These are phyloP conservation scores for Chrysanthemum lavandulifolium DNA, from an alignment of 129 eudicot species.

Conservation along the genomic window DNA sequence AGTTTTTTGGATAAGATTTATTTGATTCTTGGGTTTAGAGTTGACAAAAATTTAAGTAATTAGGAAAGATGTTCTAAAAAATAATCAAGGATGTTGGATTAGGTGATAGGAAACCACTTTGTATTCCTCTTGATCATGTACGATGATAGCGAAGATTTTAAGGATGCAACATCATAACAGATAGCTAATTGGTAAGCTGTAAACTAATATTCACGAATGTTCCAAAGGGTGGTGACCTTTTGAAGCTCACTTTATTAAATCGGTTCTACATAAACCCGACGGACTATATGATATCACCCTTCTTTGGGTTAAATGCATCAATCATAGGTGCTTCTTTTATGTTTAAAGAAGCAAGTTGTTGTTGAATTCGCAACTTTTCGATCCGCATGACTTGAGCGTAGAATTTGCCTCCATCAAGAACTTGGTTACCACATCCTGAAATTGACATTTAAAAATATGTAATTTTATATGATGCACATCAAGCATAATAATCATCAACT, in stretches of 20 bases:
- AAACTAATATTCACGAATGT: no score
- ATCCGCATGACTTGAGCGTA: constrained; percentile 86
- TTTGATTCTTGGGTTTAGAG: background rate
- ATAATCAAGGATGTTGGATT: no score
- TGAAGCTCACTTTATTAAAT: no score
- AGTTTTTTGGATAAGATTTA: background rate
- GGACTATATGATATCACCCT: constrained; percentile 47
- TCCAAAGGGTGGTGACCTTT: no score
- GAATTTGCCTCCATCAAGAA: constrained; percentile 85
- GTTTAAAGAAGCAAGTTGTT: constrained; percentile 78
- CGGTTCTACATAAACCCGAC: no score
- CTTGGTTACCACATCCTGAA: constrained; percentile 78
- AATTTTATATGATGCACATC: background rate
- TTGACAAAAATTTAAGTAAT: no score
- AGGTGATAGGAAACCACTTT: no score
- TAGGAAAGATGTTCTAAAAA: no score
- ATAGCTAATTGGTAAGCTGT: no score
- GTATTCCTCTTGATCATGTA: no score
- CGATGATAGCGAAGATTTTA: no score
- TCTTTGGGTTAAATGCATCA: constrained; percentile 84
- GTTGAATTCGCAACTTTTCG: constrained; percentile 64
- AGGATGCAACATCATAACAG: no score
- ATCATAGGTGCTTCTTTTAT: constrained; percentile 80
- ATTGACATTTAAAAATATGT: constrained; percentile 1
- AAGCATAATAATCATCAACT: background rate